These are phyloP conservation scores for Phytophthora niederhauseri DNA, from an alignment of 352 stramenopile species.

Conservation along the genomic window DNA sequence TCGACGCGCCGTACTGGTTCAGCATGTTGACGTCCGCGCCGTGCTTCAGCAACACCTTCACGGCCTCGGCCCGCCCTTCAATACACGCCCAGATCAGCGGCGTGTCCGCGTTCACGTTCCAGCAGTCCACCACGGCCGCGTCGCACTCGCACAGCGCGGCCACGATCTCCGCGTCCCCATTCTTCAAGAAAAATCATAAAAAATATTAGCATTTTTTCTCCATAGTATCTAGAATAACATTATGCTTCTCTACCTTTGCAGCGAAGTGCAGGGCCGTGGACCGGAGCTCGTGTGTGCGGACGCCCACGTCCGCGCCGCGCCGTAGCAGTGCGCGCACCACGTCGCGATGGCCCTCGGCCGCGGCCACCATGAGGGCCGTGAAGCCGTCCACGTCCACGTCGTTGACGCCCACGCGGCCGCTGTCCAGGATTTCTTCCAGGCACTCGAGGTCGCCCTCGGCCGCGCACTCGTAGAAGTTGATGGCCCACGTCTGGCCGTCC, in stretches of 20 bases:
- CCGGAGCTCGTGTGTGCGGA: slow-evolving; percentile 74
- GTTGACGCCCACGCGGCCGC: slow-evolving; percentile 59
- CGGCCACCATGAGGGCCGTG: slow-evolving; percentile 84
- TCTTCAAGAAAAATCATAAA: slow-evolving; percentile 37
- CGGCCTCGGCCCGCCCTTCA: slow-evolving; percentile 68
- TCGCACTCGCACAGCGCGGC: slow-evolving; percentile 75
- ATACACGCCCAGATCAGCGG: slow-evolving; percentile 85
- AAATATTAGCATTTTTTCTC: neutral
- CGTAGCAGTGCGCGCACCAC: slow-evolving; percentile 64
- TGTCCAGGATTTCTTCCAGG: slow-evolving; percentile 67
- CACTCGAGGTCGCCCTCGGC: slow-evolving; percentile 72
- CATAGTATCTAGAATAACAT: neutral
- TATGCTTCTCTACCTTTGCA: slow-evolving; percentile 60
- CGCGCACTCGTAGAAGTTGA: slow-evolving; percentile 75
- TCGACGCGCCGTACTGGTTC: slow-evolving; percentile 74
- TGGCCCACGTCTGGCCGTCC: slow-evolving; percentile 61
- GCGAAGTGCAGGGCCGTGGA: slow-evolving; percentile 83
- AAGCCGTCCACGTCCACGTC: slow-evolving; percentile 87
- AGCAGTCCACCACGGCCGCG: slow-evolving; percentile 56
- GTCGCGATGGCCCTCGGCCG: slow-evolving; percentile 66
- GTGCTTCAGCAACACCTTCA: slow-evolving; percentile 68
- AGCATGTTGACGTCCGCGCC: slow-evolving; percentile 69
- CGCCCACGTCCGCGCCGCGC: slow-evolving; percentile 61
- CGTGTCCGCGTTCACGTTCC: slow-evolving; percentile 81
- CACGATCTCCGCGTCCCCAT: slow-evolving; percentile 67